Evolutionary conservation across 371 early-diverging fungal species (phyloP), one percentile per base, ranked within the genome.

Genomic region (Apophysomyces sp.): DNA sequence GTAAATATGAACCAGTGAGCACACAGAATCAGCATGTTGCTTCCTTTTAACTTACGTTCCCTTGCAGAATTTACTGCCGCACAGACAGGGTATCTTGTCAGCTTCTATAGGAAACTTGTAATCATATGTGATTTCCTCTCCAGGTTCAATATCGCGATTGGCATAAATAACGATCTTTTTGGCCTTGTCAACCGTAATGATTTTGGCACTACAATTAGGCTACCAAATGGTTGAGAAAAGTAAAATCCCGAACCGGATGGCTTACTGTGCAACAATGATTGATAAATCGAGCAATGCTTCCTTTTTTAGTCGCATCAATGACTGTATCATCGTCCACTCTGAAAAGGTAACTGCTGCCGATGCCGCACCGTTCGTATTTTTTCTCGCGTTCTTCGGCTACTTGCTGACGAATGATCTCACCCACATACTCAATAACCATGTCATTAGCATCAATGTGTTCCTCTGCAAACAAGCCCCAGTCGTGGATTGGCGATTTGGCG

Each of bases 81-180:
- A 98, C 44, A 92, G 79, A 75, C 98, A 98, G 28, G 94, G 94
- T 63, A 98, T 96, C 83, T 97, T 97, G 55, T 86, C 88, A 16
- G 83, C 87, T 71, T 98, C 98, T 29, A 92, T 81, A 13, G 96
- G 97, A 79, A 97, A 98, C 85, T 98, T 96, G 86, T 99, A 99
- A 75, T 99, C 97, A 68, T 98, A 98, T 0, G 99, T 98, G 60
- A 99, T 93, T 75, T 99, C 99, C 71, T 99, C 98, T 32, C 94
- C 96, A 53, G 86, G 88, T 57, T 89, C 85, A 67, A 98, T 95
- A 65, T 94, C 90, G 15, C 88, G 81, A 69, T 89, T 90, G 39
- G 95, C 94, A 71, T 93, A 95, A 57, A 96, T 94, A n/a, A 90
- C 91, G 66, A 99, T 97, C 69, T 92, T 92, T 71, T 95, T 95